A percentile compares a stretch with the other conserved stretches of the same genome.
Conservation (phyloP, 108 stramenopile species). For the Aureococcus anophagefferens region DNA sequence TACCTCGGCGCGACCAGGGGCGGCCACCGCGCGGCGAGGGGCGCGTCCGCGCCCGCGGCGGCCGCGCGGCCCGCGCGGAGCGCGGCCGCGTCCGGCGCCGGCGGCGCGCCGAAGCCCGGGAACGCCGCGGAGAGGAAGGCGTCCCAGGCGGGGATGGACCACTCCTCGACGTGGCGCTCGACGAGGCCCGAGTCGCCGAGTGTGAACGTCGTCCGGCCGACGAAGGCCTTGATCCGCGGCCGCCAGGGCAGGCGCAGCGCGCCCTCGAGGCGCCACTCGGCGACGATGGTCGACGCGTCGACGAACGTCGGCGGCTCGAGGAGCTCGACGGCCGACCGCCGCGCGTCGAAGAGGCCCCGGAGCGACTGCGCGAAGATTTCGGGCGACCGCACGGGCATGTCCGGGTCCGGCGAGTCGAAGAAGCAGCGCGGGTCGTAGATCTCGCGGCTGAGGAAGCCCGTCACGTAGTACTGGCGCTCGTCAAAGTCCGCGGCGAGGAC, state of each 20-base stretch:
- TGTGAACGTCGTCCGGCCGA: neutral
- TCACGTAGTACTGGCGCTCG: neutral
- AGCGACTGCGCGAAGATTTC: neutral
- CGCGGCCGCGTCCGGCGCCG: too few relatives aligned
- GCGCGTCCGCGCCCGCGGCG: too few relatives aligned
- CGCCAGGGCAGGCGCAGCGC: neutral
- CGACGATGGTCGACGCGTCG: neutral
- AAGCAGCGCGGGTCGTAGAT: neutral
- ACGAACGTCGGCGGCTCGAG: neutral
- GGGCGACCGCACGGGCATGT: neutral
- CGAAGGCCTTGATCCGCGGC: neutral
- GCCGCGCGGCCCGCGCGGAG: too few relatives aligned
- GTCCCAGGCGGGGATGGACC: neutral
- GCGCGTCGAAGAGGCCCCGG: neutral
- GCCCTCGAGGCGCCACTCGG: neutral
- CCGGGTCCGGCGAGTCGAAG: neutral
- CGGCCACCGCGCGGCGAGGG: too few relatives aligned
- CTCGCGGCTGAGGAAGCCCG: neutral
- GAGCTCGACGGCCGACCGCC: neutral
- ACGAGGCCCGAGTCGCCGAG: neutral
- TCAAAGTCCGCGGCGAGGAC: neutral
- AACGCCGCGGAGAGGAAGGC: neutral
- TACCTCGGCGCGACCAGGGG: too few relatives aligned
- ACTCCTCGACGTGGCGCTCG: neutral
- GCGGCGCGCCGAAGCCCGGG: neutral